Evolutionary conservation across 108 stramenopile species (phyloP).

Genomic region (Mayamaea pseudoterrestris): DNA sequence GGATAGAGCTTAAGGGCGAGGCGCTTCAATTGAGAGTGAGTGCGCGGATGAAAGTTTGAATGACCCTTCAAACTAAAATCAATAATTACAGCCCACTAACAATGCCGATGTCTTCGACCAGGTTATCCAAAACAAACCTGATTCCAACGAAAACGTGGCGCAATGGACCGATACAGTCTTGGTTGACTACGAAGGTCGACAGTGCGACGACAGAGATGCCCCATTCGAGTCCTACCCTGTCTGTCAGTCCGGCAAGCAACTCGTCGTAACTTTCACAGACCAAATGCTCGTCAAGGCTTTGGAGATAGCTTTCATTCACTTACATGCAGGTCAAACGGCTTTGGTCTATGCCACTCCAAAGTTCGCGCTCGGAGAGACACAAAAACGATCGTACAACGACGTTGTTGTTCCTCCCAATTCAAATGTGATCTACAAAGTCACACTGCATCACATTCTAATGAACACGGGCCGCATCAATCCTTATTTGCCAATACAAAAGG

Average conservation of each 20-base stretch:
- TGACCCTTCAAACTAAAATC: not conserved
- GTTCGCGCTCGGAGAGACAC: constrained; percentile 23
- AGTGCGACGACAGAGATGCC: constrained; percentile 9
- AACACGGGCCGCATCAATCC: constrained; percentile 32
- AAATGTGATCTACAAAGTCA: constrained; percentile 24
- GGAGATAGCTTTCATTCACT: constrained; percentile 30
- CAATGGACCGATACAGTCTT: constrained; percentile 32
- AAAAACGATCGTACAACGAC: constrained; percentile 7
- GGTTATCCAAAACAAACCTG: constrained; percentile 10
- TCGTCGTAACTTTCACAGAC: constrained; percentile 26
- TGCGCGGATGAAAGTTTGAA: not conserved
- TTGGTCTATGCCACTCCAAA: constrained; percentile 28
- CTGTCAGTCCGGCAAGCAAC: constrained; percentile 21
- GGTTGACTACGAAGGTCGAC: constrained; percentile 20
- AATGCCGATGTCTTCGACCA: constrained; percentile 7
- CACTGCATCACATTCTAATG: constrained; percentile 15
- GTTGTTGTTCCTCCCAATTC: constrained; percentile 25
- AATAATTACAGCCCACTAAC: constrained; percentile 1
- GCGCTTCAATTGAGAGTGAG: constrained; percentile 31
- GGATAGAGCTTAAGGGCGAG: constrained; percentile 31
- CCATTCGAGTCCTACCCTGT: constrained; percentile 9
- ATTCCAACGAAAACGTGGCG: too few relatives aligned
- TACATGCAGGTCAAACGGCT: constrained; percentile 24
- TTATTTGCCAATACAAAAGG: constrained; percentile 33
- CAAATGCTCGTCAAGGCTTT: constrained; percentile 27